Evolutionary conservation across 805 yeast genomes (phyloP), one percentile per base, ranked within the genome.

Genomic region (Torulaspora indica): DNA sequence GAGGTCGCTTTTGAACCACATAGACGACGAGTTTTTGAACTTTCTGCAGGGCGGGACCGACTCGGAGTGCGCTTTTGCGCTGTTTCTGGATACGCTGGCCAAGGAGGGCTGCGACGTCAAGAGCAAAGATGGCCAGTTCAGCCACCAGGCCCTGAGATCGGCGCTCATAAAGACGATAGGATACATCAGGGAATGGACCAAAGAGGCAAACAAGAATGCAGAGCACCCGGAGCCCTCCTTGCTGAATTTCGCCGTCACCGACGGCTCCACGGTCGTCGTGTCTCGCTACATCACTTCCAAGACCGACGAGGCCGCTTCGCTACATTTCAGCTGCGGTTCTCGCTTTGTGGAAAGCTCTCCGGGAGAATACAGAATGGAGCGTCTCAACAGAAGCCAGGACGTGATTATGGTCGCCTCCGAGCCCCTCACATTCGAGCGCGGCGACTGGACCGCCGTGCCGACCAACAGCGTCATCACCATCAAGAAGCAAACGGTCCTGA

Each of bases 381-480:
- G 98, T 43, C 71, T 86, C 48, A 95, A 90, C 64, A 75, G 97
- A 42, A 85, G 93, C 8, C 97, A 91, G 64, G 91, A 88, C 64
- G 91, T 93, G 13, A 83, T 91, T n/a, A 84, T 93, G 82, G 93
- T 93, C 39, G 96, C 98, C 1, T 84, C 95, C 13, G 98, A 93
- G 61, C 98, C 98, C 0, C 72, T 93, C 45, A 93, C 98, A 0
- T 93, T 93, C 64, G 98, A 93, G 68, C 71, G 98, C 44, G 91
- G 90, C 31, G 98, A 93, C 66, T 93, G 98, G 98, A 85, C 91
- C 40, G 82, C 96, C 3, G 95, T 93, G 0, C 98, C 98, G 2
- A 85, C 98, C 1, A 93, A 93, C 62, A 85, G 97, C 3, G 70
- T 83, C 1, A 64, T 93, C 12, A 85, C 96, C 0, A 80, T 93